phyloP scores from a whole-genome alignment of 345 rosid genomes.

The Eucalyptus viminalis region DNA sequence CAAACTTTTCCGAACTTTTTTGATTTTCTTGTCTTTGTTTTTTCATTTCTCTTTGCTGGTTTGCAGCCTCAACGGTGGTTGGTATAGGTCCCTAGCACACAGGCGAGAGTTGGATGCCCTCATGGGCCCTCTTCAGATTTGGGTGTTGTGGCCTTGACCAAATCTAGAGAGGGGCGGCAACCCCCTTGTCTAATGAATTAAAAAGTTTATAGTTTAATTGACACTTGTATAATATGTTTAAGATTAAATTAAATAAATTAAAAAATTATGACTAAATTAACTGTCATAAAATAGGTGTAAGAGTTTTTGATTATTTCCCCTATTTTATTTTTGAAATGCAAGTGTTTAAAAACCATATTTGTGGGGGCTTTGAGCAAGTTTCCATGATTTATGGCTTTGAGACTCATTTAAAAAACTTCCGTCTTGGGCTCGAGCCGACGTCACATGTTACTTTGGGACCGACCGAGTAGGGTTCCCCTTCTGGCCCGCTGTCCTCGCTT shows the following conservation, averaged over 20 bases:
- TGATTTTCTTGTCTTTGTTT: not conserved
- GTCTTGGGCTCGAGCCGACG: not conserved
- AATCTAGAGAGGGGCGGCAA: not conserved
- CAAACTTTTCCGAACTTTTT: too few species aligned
- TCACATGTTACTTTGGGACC: not conserved
- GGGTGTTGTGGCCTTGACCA: not conserved
- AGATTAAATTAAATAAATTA: not conserved
- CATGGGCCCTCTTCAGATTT: accelerated
- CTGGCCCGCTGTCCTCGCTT: not conserved
- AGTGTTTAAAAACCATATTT: not conserved
- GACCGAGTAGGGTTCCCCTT: not conserved
- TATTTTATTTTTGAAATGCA: not conserved
- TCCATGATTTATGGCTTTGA: not conserved
- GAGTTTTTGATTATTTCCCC: not conserved
- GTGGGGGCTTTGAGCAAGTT: not conserved
- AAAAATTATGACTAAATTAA: accelerated
- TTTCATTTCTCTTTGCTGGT: not conserved
- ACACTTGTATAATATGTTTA: not conserved
- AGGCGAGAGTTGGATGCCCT: not conserved
- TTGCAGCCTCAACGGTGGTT: accelerated
- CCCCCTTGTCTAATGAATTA: not conserved
- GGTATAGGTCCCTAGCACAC: accelerated
- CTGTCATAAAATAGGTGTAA: accelerated
- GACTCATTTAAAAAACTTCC: not conserved
- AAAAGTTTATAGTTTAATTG: too few species aligned